Evolutionary conservation across 2,329 filamentous ascomycete genomes (phyloP).

Genomic region (Dryadomyces sulphureus): DNA sequence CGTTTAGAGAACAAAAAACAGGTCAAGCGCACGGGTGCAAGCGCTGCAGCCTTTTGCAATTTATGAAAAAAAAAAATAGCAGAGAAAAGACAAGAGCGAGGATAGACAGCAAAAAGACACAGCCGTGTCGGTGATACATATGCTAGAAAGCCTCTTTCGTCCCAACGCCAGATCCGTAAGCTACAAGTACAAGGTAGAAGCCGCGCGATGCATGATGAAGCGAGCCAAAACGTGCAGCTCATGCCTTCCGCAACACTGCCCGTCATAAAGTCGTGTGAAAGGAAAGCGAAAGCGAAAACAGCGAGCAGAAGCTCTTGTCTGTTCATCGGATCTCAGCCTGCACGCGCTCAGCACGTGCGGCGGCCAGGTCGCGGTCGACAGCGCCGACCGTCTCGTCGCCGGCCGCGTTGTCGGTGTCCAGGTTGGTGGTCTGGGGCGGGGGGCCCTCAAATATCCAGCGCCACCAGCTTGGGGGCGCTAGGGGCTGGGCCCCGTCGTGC

Average conservation of each 20-base stretch:
- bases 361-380: slow-evolving; percentile 48
- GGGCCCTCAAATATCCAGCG: slow-evolving; percentile 63
- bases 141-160: not conserved
- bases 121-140: not conserved
- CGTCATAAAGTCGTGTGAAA: not conserved
- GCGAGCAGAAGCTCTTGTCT: not conserved
- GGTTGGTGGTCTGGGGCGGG: slow-evolving; percentile 15
- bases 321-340: slow-evolving; percentile 17
- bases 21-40: not conserved
- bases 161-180: not conserved
- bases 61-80: not conserved
- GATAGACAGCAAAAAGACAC: not conserved
- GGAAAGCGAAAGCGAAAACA: not conserved
- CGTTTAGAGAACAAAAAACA: too few relatives aligned
- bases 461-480: slow-evolving; percentile 89
- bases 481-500: slow-evolving; percentile 67
- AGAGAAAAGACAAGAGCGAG: not conserved
- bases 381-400: slow-evolving; percentile 33
- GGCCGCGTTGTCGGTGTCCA: slow-evolving; percentile 30
- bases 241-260: not conserved
- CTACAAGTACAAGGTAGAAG: not conserved
- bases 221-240: not conserved
- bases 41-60: not conserved
- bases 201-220: not conserved
- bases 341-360: slow-evolving; percentile 30